A percentile compares a stretch with the other conserved stretches of the same genome.
Evolutionary conservation across 352 stramenopile genomes (phyloP).

Genomic region (Pythium aristosporum): DNA sequence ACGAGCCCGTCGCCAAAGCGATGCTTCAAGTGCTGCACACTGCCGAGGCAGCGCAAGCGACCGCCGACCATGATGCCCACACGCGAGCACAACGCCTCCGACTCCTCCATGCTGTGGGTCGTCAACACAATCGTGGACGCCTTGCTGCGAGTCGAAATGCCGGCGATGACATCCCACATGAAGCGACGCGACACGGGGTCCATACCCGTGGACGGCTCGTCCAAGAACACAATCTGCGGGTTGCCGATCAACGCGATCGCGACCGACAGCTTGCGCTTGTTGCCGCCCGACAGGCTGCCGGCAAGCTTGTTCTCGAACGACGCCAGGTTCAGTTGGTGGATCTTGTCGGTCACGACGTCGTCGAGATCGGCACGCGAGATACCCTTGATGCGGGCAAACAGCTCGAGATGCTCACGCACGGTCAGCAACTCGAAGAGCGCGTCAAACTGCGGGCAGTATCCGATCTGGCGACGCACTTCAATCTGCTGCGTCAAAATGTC

Average conservation of each 20-base stretch:
- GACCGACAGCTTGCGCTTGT: slow-evolving; percentile 93
- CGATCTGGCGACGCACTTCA: slow-evolving; percentile 73
- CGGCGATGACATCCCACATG: slow-evolving; percentile 94
- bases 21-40: slow-evolving; percentile 93
- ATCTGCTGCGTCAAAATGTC: slow-evolving; percentile 75
- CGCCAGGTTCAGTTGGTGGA: slow-evolving; percentile 71
- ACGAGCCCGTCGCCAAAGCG: slow-evolving; percentile 95
- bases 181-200: slow-evolving; percentile 94
- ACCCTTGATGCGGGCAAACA: slow-evolving; percentile 92
- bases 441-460: slow-evolving; percentile 93
- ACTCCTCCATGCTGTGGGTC: slow-evolving; percentile 97
- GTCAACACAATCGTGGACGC: slow-evolving; percentile 90
- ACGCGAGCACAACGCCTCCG: slow-evolving; percentile 92
- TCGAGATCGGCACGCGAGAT: slow-evolving; percentile 40
- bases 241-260: slow-evolving; percentile 93
- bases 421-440: slow-evolving; percentile 83
- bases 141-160: slow-evolving; percentile 67
- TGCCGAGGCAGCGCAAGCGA: slow-evolving; percentile 78
- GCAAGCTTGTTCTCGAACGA: slow-evolving; percentile 74
- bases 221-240: slow-evolving; percentile 89
- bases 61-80: slow-evolving; percentile 93
- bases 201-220: slow-evolving; percentile 90
- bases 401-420: slow-evolving; percentile 84
- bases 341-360: slow-evolving; percentile 56
- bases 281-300: slow-evolving; percentile 76